Conservation (phyloP, 2,329 filamentous ascomycete genomes). For the Alternaria burnsii region DNA sequence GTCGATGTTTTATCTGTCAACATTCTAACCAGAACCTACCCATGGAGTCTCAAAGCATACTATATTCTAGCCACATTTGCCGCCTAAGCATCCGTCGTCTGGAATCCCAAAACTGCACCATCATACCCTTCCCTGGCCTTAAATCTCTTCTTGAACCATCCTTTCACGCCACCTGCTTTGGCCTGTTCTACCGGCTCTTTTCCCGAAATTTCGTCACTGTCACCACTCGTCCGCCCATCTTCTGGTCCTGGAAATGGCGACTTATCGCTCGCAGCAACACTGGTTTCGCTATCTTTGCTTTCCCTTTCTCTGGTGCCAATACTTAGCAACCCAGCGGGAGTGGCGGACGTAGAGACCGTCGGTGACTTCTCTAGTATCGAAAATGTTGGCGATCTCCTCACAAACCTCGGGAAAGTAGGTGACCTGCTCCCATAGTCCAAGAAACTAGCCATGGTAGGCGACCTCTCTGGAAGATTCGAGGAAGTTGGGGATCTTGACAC, state of each 20-base stretch:
- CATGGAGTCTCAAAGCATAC: too few relatives aligned
- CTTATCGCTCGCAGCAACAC: not conserved
- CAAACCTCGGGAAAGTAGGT: not conserved
- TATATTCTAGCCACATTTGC: too few relatives aligned
- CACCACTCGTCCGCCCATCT: not conserved
- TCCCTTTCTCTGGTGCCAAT: not conserved
- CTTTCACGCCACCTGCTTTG: not conserved
- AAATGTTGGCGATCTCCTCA: too few relatives aligned
- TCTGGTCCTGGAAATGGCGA: not conserved
- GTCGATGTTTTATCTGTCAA: too few relatives aligned
- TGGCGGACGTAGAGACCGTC: not conserved
- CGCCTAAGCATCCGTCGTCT: not conserved
- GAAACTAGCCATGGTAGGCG: not conserved
- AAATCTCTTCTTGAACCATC: slow-evolving; percentile 1
- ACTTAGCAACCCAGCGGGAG: not conserved
- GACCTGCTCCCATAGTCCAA: not conserved
- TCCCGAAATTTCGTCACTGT: not conserved
- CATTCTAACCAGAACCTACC: too few relatives aligned
- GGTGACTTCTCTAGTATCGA: too few relatives aligned
- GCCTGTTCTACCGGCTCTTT: not conserved
- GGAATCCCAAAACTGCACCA: not conserved
- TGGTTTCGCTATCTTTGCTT: not conserved
- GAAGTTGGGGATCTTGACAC: not conserved
- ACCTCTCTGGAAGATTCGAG: not conserved
- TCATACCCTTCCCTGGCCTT: slow-evolving; percentile 2